Evolutionary conservation across 768 basidiomycete species (phyloP), one percentile per base, ranked within the genome.

Genomic region (Phlebiopsis flavidoalba): DNA sequence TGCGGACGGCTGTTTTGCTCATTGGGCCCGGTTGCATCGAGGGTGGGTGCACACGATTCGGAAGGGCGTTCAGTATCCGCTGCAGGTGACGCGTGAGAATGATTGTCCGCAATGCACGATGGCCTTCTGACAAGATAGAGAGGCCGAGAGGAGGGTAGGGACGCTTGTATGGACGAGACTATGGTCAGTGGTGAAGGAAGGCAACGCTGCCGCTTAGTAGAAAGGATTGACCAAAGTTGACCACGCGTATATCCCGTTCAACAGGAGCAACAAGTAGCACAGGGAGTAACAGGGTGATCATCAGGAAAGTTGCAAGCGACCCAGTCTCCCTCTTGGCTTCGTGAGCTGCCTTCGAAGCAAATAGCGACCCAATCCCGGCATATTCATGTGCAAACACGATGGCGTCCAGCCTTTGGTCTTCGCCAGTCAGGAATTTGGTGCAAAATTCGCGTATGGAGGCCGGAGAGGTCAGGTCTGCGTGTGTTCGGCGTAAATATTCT

Each of bases 181-280:
- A 71, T 64, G n/a, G 36, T 64, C 63, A 1, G 69, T 11, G 40
- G 74, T 64, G 65, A 80, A 76, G 3, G 75, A 64, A 4, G 82
- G 79, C 3, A 83, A 76, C 0, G 91, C 88, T 1, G 95, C 92
- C 1, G 93, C 87, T n/a, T n/a, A n/a, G 66, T 96, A 97, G 65
- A 93, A 92, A 2, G 93, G 93, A 60, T 94, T 93, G 69, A 95
- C 82, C 45, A 94, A n/a, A 79, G 59, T 86, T 87, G 69, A 98
- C 77, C 64, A 97, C 83, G n/a, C 95, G 88, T 46, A 97, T 92
- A 64, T 95, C 91, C 37, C 94, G 82, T 69, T 95, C 94, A n/a
- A 81, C 78, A 0, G 94, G 93, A 0, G 91, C 88, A 24, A 89
- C 84, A 15, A 97, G 83, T 3, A 96, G 76, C 31, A 83, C 79